phyloP scores from a whole-genome alignment of 1,284 basidiomycete species.

The Pseudozyma sp. region DNA sequence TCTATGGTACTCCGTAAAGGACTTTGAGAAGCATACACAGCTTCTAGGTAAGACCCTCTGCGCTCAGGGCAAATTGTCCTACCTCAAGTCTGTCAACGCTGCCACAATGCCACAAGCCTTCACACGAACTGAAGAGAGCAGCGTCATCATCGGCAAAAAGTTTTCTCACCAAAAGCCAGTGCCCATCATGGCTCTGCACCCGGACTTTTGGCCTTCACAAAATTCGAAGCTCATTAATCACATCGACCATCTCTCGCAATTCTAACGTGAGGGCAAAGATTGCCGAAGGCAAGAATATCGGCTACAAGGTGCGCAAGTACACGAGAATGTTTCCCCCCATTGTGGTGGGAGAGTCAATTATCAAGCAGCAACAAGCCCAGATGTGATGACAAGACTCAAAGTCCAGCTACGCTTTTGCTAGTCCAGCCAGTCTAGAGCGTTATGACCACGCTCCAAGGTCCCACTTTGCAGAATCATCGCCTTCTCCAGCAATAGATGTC shows the following conservation, averaged over 20 bases:
- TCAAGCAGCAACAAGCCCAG: slow-evolving; percentile 41
- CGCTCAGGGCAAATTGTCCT: slow-evolving; percentile 67
- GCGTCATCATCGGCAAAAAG: slow-evolving; percentile 54
- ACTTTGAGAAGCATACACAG: slow-evolving; percentile 67
- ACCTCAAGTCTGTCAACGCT: slow-evolving; percentile 66
- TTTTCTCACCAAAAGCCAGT: slow-evolving; percentile 61
- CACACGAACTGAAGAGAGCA: slow-evolving; percentile 58
- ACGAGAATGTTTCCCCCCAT: slow-evolving; percentile 34
- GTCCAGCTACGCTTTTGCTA: too few relatives aligned
- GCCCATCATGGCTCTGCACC: slow-evolving; percentile 67
- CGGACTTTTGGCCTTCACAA: slow-evolving; percentile 61
- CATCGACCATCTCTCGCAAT: slow-evolving; percentile 63
- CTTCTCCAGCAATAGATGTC: too few relatives aligned
- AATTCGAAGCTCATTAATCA: slow-evolving; percentile 61
- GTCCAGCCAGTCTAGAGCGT: too few relatives aligned
- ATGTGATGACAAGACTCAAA: slow-evolving; percentile 5
- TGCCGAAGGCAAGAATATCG: slow-evolving; percentile 52
- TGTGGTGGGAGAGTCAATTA: slow-evolving; percentile 28
- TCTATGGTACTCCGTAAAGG: slow-evolving; percentile 67
- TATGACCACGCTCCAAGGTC: too few relatives aligned
- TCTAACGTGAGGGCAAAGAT: slow-evolving; percentile 69
- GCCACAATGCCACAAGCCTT: slow-evolving; percentile 62
- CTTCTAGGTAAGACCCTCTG: slow-evolving; percentile 69
- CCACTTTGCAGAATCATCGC: too few relatives aligned
- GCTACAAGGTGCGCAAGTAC: slow-evolving; percentile 37